Evolutionary conservation across 148 eudicot species (phyloP), one percentile per base, ranked within the genome.

Genomic region (Dysphania ambrosioides): DNA sequence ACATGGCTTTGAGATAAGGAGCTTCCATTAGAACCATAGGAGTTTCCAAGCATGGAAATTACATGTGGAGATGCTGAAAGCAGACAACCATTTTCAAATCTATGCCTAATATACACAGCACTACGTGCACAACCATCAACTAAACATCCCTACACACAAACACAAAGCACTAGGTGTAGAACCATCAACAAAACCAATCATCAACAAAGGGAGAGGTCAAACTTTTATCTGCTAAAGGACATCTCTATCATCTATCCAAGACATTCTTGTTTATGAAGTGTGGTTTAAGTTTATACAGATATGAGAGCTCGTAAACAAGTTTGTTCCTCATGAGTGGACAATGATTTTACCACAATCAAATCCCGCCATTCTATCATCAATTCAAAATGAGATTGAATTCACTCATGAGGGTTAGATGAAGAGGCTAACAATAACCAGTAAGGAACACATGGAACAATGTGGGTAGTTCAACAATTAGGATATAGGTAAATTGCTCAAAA

Each of bases 41-140:
- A 90, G 77, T 85, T 90, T 64, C 96, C 91, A 42, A 90, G 82
- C 92, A 93, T 89, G 51, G 98, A 89, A n/a, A 93, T 76, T 66
- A 88, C 91, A 88, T 90, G 96, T 8, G 96, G 93, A 75, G 93
- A 90, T 78, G 87, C 96, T 93, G 93, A 78, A 86, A 70, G 53
- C 53, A 79, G 53, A 77, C 16, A 16, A 60, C 42, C 56, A 76
- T 31, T 68, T 64, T 41, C 27, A n/a, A 38, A 42, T 21, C 26
- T 53, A 76, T 29, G 56, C n/a, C 53, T 57, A 40, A 56, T 58
- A 1, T 40, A 76, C 60, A 12, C 58, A 68, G 23, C 55, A 47
- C 53, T 47, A 13, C 13, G 16, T 15, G 53, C 16, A 47, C 5
- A 47, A 4, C 53, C 21, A 12, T 16, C 16, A 47, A 47, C 21